phyloP scores from a whole-genome alignment of 208 protist species.

The Acanthamoeba castellanii region DNA sequence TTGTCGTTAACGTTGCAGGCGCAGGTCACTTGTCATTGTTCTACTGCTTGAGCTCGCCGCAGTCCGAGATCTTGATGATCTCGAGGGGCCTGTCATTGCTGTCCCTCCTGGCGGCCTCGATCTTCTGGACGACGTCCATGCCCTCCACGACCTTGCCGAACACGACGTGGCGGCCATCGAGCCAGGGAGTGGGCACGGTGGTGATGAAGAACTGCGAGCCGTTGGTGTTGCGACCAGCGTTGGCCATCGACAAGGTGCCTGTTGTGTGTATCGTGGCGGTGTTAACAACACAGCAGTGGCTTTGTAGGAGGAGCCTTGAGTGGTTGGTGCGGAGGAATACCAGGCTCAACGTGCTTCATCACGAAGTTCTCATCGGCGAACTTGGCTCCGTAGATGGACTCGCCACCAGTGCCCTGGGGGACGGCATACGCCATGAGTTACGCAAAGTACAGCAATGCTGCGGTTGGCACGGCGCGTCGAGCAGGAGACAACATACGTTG shows the following conservation, averaged over 20 bases:
- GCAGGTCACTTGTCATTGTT: background rate
- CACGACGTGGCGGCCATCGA: conserved; percentile 93
- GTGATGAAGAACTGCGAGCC: conserved; percentile 91
- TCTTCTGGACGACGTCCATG: conserved; percentile 72
- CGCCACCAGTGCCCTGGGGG: background rate
- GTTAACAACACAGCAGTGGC: background rate
- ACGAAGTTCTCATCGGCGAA: conserved; percentile 96
- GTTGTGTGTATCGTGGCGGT: background rate
- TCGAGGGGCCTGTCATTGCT: conserved; percentile 43
- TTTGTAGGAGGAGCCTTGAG: background rate
- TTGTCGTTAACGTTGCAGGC: too few relatives aligned
- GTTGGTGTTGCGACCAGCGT: conserved; percentile 98
- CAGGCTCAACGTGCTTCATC: conserved; percentile 92
- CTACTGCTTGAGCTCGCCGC: conserved; percentile 48
- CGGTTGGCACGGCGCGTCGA: background rate
- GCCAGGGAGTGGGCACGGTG: conserved; percentile 66
- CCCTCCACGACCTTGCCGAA: conserved; percentile 94
- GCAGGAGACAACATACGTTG: conserved; percentile 70
- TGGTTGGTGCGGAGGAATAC: conserved; percentile 77
- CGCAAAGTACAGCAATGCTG: background rate
- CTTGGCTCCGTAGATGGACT: conserved; percentile 84
- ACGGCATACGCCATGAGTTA: background rate
- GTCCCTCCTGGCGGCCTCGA: conserved; percentile 76
- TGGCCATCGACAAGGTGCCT: conserved; percentile 91
- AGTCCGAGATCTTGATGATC: conserved; percentile 56